These are phyloP conservation scores for Amylostereum areolatum DNA, from an alignment of 1,284 basidiomycete genomes.

Conservation along the genomic window DNA sequence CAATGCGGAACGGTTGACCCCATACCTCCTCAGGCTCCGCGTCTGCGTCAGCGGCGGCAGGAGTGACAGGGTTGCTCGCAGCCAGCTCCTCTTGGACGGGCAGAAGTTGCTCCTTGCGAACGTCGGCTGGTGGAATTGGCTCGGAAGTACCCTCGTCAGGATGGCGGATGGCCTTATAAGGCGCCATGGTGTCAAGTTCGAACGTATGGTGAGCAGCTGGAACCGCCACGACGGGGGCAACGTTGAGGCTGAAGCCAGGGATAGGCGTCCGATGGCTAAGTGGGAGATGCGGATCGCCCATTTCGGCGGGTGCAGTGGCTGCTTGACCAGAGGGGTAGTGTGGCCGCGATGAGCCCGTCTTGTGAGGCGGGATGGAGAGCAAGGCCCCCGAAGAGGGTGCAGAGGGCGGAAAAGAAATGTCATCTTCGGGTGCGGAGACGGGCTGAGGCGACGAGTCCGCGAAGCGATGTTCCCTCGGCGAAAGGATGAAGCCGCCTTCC, in stretches of 20 bases:
- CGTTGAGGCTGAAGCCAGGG: slow-evolving; percentile 27
- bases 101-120: not conserved
- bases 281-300: slow-evolving; percentile 32
- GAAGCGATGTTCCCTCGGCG: slow-evolving; percentile 32
- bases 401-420: too few species aligned
- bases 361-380: not conserved
- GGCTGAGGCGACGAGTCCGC: slow-evolving; percentile 39
- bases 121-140: not conserved
- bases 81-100: not conserved
- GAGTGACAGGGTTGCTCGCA: not conserved
- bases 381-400: too few species aligned
- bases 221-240: slow-evolving; percentile 5
- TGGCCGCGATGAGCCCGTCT: not conserved
- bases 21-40: slow-evolving; percentile 32
- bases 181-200: slow-evolving; percentile 37
- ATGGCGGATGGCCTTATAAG: slow-evolving; percentile 33
- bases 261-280: slow-evolving; percentile 22
- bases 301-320: slow-evolving; percentile 47
- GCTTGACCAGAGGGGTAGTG: not conserved
- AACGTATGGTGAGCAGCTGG: slow-evolving; percentile 19
- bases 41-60: not conserved
- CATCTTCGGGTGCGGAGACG: too few species aligned
- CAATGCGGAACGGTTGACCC: slow-evolving; percentile 77
- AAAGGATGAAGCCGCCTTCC: slow-evolving; percentile 25
- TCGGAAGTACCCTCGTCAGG: slow-evolving; percentile 6